Evolutionary conservation across 2,329 filamentous ascomycete species (phyloP).

Genomic region (Cordyceps cateniannulata): DNA sequence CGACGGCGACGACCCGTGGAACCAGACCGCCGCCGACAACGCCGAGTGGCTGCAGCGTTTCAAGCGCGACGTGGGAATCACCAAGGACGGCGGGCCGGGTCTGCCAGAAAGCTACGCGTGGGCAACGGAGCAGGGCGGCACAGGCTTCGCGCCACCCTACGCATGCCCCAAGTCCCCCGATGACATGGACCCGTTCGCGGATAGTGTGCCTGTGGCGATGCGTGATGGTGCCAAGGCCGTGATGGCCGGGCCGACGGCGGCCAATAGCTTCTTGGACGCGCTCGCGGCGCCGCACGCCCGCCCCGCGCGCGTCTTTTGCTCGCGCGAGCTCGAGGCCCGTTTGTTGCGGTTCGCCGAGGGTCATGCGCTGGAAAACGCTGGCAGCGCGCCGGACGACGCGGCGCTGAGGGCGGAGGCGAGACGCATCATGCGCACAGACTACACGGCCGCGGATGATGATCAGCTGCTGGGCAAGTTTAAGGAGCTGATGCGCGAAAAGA

Average conservation of each 20-base stretch:
- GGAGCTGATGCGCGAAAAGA: slow-evolving; percentile 31
- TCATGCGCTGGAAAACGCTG: slow-evolving; percentile 30
- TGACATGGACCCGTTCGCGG: slow-evolving; percentile 27
- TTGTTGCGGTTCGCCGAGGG: slow-evolving; percentile 41
- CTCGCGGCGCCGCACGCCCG: slow-evolving; percentile 37
- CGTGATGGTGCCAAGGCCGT: slow-evolving; percentile 34
- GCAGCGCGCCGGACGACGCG: slow-evolving; percentile 40
- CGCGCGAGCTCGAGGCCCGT: slow-evolving; percentile 50
- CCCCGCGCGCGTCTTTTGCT: slow-evolving; percentile 50
- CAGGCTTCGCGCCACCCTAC: slow-evolving; percentile 51
- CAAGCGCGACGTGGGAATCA: slow-evolving; percentile 51
- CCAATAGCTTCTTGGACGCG: slow-evolving; percentile 41
- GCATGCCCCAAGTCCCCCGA: slow-evolving; percentile 33
- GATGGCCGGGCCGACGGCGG: slow-evolving; percentile 34
- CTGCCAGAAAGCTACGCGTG: slow-evolving; percentile 37
- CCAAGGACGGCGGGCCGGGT: slow-evolving; percentile 44
- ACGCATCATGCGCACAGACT: slow-evolving; percentile 38
- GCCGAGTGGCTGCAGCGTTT: slow-evolving; percentile 57
- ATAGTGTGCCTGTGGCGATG: slow-evolving; percentile 27
- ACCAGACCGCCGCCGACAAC: slow-evolving; percentile 58
- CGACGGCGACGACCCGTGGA: slow-evolving; percentile 59
- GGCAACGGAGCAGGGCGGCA: slow-evolving; percentile 43
- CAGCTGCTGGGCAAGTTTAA: slow-evolving; percentile 49
- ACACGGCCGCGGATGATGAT: slow-evolving; percentile 49
- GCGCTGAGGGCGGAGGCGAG: slow-evolving; percentile 40